Conservation (phyloP, 2,329 filamentous ascomycete genomes). For the Aspergillus viridinutans region DNA sequence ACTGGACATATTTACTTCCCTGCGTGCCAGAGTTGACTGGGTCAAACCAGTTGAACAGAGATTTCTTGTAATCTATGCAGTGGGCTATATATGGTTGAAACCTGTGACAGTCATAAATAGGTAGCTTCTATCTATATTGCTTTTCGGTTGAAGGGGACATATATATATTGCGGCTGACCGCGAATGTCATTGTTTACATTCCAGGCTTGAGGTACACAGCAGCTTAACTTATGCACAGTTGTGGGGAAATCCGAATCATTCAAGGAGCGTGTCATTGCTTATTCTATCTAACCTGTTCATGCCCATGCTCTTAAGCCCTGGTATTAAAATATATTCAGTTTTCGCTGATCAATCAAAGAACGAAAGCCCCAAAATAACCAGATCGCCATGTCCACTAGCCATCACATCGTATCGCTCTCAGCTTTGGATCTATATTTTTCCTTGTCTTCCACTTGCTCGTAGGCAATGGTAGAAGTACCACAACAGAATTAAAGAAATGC, state of each 20-base stretch:
- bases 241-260: background rate
- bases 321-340: slow-evolving; percentile 4
- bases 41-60: too few relatives aligned
- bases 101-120: background rate
- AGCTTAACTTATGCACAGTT: background rate
- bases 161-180: too few relatives aligned
- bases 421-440: background rate
- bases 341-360: background rate
- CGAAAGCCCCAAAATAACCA: background rate
- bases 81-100: too few relatives aligned
- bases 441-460: background rate
- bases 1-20: too few relatives aligned
- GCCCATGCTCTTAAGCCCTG: background rate
- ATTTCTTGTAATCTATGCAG: too few relatives aligned
- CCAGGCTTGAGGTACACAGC: background rate
- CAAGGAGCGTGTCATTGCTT: background rate
- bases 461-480: background rate
- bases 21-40: too few relatives aligned
- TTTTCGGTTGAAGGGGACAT: background rate
- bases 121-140: background rate
- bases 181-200: background rate
- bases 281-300: background rate
- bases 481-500: background rate
- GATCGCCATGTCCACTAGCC: slow-evolving; percentile 1
- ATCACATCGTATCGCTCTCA: background rate